Base-by-base conservation (phyloP, 2,329 filamentous ascomycete genomes). In the Capronia coronata region DNA sequence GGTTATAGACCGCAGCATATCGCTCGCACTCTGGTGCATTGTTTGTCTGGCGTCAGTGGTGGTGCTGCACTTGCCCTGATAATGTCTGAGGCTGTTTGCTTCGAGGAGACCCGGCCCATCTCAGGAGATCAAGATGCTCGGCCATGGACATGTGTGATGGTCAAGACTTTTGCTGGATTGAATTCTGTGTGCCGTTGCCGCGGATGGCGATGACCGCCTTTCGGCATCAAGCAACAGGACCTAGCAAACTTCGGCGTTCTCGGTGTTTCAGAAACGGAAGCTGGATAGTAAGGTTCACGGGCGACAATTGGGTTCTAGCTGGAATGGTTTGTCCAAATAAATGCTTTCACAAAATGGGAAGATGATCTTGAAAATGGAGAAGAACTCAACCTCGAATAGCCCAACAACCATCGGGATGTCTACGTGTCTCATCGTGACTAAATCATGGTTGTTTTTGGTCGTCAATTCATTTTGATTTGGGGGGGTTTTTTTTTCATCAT, bases 41-140 rank as follows among this genome's bases (percentile, higher is more conserved):
- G 13, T 64, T 69, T 55, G 64, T 64, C 11, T 16, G 7, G 18
- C 29, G 30, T 23, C 2, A 22, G 19, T 11, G 22, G n/a, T 9
- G 38, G 21, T 25, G 14, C 18, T 21, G 38, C 19, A 21, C 5
- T 7, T n/a, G 23, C 23, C 14, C 18, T 21, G 23, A 42, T 42
- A 14, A 29, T 42, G 18, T 29, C 10, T 18, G 14, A 14, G 18
- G 21, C 40, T 30, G 16, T n/a, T 41, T 11, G 11, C 19, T 8
- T n/a, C 13, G 29, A n/a, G n/a, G 29, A 10, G 29, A n/a, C 29
- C 3, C 7, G 7, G 11, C 3, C n/a, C 7, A 11, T n/a, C 29
- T 27, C 10, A 10, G 29, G 11, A 32, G 29, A 11, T 3, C 29
- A 32, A 6, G 29, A 9, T 11, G 29, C n/a, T n/a, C n/a, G n/a